Base-by-base conservation (phyloP, 1,284 basidiomycete genomes). In the Wolfiporia cocos region DNA sequence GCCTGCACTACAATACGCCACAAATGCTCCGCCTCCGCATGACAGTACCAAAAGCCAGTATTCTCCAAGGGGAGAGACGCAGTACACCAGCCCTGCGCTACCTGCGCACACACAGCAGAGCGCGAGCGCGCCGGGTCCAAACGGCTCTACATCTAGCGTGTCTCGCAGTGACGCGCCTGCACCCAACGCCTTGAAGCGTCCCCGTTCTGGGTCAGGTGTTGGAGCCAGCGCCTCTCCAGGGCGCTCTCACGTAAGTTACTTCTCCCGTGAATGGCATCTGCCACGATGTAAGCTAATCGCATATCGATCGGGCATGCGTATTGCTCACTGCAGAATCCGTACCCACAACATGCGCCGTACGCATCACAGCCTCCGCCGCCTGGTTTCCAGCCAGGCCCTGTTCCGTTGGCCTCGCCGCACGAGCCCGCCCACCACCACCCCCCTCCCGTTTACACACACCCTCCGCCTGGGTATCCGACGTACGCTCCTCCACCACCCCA, bases 181-280 rank as follows among this genome's bases (percentile, higher is more conserved):
- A 26, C 57, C 58, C 49, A 49, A 47, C 35, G 46, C 54, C 38
- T 46, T 44, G 21, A 62, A 59, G 51, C 57, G 55, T 34, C 49
- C 54, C 32, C 64, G 62, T 37, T 57, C 64, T 21, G 53, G 48
- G 43, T 56, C 58, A 35, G 53, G 23, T 34, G 38, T 41, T 21
- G 29, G 50, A 23, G 53, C 61, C 42, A 56, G 57, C 59, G 58
- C 55, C 53, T 59, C 62, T 33, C 59, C 63, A 30, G 58, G 46
- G 46, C 60, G 61, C 49, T 61, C 62, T 57, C 63, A 65, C 58
- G 64, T 65, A 60, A 64, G 64, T 52, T 39, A 41, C 50, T 54
- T 52, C 47, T 50, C 50, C 50, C 49, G 48, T 51, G 51, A 49
- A 49, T 47, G 40, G 47, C 46, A 50, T 57, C 48, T 47, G 43